Evolutionary conservation across 2,329 filamentous ascomycete genomes (phyloP).

Genomic region (Ceratocystis smalleyi): DNA sequence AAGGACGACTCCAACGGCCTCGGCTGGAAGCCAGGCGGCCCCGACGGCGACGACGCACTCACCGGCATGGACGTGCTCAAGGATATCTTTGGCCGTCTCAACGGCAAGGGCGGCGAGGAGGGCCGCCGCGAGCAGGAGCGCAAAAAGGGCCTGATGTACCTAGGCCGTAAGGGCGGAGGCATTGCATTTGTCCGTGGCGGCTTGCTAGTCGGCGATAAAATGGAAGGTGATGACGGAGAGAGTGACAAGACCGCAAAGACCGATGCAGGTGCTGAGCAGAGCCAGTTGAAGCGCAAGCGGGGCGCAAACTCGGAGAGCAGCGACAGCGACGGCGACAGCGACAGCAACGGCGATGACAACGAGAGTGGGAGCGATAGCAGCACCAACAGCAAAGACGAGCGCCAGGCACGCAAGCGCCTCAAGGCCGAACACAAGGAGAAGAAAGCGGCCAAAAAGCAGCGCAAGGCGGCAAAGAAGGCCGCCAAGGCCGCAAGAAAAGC

Average conservation of each 20-base stretch:
- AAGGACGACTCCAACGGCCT: slow-evolving; percentile 88
- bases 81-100: slow-evolving; percentile 71
- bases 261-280: not conserved
- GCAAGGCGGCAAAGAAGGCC: slow-evolving; percentile 11
- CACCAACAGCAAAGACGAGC: not conserved
- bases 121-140: slow-evolving; percentile 37
- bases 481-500: slow-evolving; percentile 2
- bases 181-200: slow-evolving; percentile 86
- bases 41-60: slow-evolving; percentile 57
- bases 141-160: slow-evolving; percentile 57
- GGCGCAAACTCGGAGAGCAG: not conserved
- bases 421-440: slow-evolving; percentile 11
- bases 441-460: slow-evolving; percentile 13
- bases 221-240: slow-evolving; percentile 12
- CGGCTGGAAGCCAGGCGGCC: slow-evolving; percentile 47
- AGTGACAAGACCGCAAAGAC: not conserved
- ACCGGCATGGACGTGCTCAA: slow-evolving; percentile 80
- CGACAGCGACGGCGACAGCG: not conserved
- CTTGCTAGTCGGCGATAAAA: slow-evolving; percentile 30
- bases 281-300: slow-evolving; percentile 8
- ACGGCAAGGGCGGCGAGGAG: slow-evolving; percentile 69
- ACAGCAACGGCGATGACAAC: slow-evolving; percentile 1
- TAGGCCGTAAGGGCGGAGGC: slow-evolving; percentile 51
- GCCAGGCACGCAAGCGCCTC: slow-evolving; percentile 7
- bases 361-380: not conserved